Evolutionary conservation across 176 grass and related monocot species (phyloP).

Genomic region (Stipa capillata): DNA sequence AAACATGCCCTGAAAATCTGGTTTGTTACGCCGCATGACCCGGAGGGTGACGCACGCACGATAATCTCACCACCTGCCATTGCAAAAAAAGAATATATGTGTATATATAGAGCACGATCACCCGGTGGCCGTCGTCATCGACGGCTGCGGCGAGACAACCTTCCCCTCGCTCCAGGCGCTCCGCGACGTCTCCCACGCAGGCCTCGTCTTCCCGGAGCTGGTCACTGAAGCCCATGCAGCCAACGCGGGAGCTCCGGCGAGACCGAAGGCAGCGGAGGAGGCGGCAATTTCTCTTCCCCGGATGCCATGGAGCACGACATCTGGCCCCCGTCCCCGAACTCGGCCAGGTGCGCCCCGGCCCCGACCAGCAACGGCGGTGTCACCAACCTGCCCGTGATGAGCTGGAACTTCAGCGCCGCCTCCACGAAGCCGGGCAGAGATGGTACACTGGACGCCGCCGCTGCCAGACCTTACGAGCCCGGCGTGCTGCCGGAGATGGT

Average conservation of each 20-base stretch:
- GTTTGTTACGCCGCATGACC: too few species aligned
- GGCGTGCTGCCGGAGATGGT: not conserved
- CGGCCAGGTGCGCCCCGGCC: not conserved
- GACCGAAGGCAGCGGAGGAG: too few species aligned
- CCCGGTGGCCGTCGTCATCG: not conserved
- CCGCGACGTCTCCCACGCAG: not conserved
- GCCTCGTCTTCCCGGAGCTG: too few species aligned
- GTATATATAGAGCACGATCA: not conserved
- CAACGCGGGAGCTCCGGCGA: too few species aligned
- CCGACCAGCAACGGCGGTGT: not conserved
- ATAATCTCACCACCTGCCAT: too few species aligned
- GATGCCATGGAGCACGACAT: not conserved
- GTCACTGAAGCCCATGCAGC: too few species aligned
- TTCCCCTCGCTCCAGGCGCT: conserved; percentile 18
- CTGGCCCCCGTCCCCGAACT: not conserved
- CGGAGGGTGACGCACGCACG: too few species aligned
- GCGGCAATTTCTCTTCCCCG: too few species aligned
- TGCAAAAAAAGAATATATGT: too few species aligned
- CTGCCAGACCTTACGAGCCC: not conserved
- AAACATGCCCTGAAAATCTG: too few species aligned
- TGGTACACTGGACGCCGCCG: not conserved
- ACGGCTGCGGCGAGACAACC: not conserved
- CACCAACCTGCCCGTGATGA: not conserved
- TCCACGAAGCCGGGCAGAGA: not conserved
- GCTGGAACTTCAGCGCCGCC: conserved; percentile 30